Evolutionary conservation across 2,329 filamentous ascomycete genomes (phyloP), one percentile per base, ranked within the genome.

Genomic region (Talaromyces amestolkiae): DNA sequence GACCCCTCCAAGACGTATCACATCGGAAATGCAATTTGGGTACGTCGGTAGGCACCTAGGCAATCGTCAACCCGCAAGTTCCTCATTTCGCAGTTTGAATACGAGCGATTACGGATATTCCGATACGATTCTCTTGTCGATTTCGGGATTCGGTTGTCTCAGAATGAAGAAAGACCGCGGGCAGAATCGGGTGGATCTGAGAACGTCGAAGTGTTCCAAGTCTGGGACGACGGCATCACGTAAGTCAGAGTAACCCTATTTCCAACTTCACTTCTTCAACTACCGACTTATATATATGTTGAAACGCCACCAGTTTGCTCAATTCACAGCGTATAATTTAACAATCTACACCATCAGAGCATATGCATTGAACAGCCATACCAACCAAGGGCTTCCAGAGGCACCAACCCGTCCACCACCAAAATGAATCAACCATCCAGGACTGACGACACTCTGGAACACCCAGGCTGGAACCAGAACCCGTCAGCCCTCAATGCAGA

Each of bases 391-490:
- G 19, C 33, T n/a, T 39, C 35, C 58, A 15, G 39, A 33, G n/a
- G 39, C 58, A 24, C 24, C 41, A 22, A 41, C 4, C 4, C 15
- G 7, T 15, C 17, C 43, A 13, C n/a, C 39, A 13, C 53, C 4
- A 56, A 58, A 60, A 90, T 90, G 87, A 89, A 89, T 72, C 88
- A 87, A 73, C 87, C 87, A 65, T 89, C 87, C 6, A 81, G 86
- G 69, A 86, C 82, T 37, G 87, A 90, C 67, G 82, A 86, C 65
- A 79, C 81, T 35, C 74, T 81, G 59, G 78, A 81, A 58, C 81
- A 85, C 61, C 81, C 81, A 24, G 80, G 79, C 62, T 87, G 83
- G 78, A 90, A 89, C 71, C 87, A 89, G 75, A 89, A 81, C 68
- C 87, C 87, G 0, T 79, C 82, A 64, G 78, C 79, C 2, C 76